phyloP scores from a whole-genome alignment of 257 asterid genomes.

The Forsythia viridissima region DNA sequence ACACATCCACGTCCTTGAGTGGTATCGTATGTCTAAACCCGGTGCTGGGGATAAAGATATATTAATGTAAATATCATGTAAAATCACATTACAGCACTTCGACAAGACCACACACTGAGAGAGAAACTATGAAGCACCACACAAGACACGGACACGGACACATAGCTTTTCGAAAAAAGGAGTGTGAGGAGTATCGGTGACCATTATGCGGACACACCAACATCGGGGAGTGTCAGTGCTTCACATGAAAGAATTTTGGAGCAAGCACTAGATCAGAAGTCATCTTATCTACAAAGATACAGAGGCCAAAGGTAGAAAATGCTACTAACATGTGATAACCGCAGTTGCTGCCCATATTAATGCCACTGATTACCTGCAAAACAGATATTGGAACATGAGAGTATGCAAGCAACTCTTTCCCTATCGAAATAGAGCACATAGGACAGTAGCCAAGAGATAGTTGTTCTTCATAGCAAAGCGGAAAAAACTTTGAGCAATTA shows the following conservation, averaged over 20 bases:
- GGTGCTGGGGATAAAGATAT: not conserved
- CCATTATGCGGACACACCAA: not conserved
- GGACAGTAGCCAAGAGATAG: slow-evolving; percentile 10
- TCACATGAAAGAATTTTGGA: not conserved
- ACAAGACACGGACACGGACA: not conserved
- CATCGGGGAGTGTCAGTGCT: not conserved
- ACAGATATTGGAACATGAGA: slow-evolving; percentile 5
- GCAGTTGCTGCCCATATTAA: slow-evolving; percentile 61
- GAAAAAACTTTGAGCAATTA: not conserved
- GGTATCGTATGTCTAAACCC: not conserved
- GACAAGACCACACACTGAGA: not conserved
- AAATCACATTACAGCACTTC: not conserved
- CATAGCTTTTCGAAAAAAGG: not conserved
- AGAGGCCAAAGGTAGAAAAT: not conserved
- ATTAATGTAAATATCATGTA: not conserved
- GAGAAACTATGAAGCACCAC: not conserved
- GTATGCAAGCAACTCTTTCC: not conserved
- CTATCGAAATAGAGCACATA: slow-evolving; percentile 9
- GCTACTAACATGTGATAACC: slow-evolving; percentile 51
- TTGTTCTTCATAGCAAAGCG: slow-evolving; percentile 1
- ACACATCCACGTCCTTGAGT: not conserved
- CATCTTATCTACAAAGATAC: not conserved
- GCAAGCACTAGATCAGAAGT: not conserved
- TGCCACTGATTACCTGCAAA: slow-evolving; percentile 58
- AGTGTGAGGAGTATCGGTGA: not conserved